Percentiles rank a stretch among this genome's conserved stretches.
These are phyloP conservation scores for Hanseniaspora lachancei DNA, from an alignment of 805 yeast genomes.

Conservation along the genomic window DNA sequence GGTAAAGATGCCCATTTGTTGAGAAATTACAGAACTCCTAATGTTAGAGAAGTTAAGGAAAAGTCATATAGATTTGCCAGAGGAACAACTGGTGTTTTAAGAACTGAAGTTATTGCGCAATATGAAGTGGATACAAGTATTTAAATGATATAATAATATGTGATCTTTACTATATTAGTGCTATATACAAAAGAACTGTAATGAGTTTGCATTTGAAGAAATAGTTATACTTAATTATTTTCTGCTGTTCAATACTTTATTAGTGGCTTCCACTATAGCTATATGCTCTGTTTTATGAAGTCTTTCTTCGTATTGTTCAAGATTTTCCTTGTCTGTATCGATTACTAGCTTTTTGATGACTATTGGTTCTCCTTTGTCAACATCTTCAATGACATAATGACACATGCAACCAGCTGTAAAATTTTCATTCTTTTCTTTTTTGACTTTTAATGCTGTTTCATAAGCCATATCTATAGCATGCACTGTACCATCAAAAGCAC, in stretches of 20 bases:
- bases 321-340: conserved; percentile 48
- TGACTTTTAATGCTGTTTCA: conserved; percentile 69
- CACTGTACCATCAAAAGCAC: conserved; percentile 84
- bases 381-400: conserved; percentile 90
- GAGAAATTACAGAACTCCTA: conserved; percentile 85
- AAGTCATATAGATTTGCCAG: conserved; percentile 72
- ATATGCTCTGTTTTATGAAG: conserved; percentile 76
- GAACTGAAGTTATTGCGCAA: conserved; percentile 56
- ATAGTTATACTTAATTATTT: neutral
- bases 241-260: conserved; percentile 34
- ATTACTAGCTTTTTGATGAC: conserved; percentile 68
- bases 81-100: conserved; percentile 86
- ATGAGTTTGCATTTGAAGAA: neutral
- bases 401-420: conserved; percentile 90
- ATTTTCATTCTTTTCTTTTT: conserved; percentile 30
- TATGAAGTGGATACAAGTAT: conserved; percentile 34
- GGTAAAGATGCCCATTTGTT: conserved; percentile 75
- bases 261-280: conserved; percentile 88
- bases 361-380: conserved; percentile 84
- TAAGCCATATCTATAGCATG: conserved; percentile 95
- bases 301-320: conserved; percentile 67
- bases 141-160: neutral
- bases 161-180: neutral
- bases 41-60: conserved; percentile 69
- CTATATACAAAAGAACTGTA: neutral